Evolutionary conservation across 352 stramenopile species (phyloP).

Genomic region (Plasmopara halstedii): DNA sequence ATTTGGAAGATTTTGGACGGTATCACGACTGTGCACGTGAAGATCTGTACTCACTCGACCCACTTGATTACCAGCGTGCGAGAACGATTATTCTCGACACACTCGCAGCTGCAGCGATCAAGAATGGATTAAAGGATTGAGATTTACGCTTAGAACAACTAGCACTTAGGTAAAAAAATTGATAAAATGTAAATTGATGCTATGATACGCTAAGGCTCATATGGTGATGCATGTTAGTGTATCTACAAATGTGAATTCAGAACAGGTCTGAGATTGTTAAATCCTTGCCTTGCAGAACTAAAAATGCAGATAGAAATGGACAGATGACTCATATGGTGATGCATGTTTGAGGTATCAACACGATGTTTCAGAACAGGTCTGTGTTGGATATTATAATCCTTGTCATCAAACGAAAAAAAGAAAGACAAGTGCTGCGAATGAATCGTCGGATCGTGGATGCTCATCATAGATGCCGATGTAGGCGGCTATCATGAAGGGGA

Average conservation of each 20-base stretch:
- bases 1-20: constrained; percentile 48
- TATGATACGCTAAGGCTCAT: constrained; percentile 43
- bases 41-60: constrained; percentile 68
- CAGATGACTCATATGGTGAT: constrained; percentile 83
- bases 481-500: constrained; percentile 76
- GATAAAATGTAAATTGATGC: neutral
- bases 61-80: constrained; percentile 54
- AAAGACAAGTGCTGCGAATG: constrained; percentile 9
- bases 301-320: neutral
- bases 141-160: too few species aligned
- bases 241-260: constrained; percentile 71
- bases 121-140: constrained; percentile 5
- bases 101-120: constrained; percentile 27
- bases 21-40: constrained; percentile 18
- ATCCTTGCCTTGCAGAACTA: constrained; percentile 45
- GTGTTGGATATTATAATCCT: constrained; percentile 82
- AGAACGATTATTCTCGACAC: constrained; percentile 57
- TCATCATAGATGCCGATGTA: constrained; percentile 67
- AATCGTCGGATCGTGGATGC: constrained; percentile 47
- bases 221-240: constrained; percentile 87
- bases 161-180: neutral
- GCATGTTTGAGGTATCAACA: constrained; percentile 84
- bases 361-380: constrained; percentile 85
- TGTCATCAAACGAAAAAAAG: constrained; percentile 17
- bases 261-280: constrained; percentile 81